A percentile compares a stretch with the other conserved stretches of the same genome.
phyloP scores from a whole-genome alignment of 495 filamentous ascomycete genomes.

The Aspergillus hancockii region DNA sequence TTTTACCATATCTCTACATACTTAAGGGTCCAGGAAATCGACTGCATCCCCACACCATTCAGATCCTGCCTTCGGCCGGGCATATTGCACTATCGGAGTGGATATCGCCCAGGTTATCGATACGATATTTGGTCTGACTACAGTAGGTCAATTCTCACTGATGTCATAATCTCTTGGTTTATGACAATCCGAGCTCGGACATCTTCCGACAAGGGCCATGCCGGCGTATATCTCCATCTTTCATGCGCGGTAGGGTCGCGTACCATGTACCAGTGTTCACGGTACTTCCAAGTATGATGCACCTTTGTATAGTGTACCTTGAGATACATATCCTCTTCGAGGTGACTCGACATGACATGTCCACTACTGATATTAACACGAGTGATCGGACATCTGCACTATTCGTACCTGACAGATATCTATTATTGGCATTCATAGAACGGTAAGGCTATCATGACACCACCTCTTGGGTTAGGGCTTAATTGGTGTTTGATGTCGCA shows the following conservation, averaged over 20 bases:
- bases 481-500: constrained; percentile 15
- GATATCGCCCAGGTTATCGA: not conserved
- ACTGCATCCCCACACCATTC: not conserved
- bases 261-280: not conserved
- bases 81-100: not conserved
- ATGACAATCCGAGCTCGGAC: not conserved
- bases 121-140: not conserved
- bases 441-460: constrained; percentile 15
- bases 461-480: not conserved
- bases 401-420: constrained; percentile 24
- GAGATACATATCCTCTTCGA: not conserved
- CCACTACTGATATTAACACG: not conserved
- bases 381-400: constrained; percentile 14
- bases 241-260: not conserved
- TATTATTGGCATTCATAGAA: constrained; percentile 15
- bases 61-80: not conserved
- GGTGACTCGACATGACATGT: not conserved
- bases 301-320: constrained; percentile 1
- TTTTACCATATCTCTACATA: not conserved
- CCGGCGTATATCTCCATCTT: not conserved
- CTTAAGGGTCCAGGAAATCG: constrained; percentile 1
- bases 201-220: not conserved
- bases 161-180: constrained; percentile 9
- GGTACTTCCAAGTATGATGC: not conserved
- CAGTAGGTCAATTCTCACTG: constrained; percentile 5